Conservation (phyloP, 495 filamentous ascomycete genomes). For the Aspergillus nanangensis region DNA sequence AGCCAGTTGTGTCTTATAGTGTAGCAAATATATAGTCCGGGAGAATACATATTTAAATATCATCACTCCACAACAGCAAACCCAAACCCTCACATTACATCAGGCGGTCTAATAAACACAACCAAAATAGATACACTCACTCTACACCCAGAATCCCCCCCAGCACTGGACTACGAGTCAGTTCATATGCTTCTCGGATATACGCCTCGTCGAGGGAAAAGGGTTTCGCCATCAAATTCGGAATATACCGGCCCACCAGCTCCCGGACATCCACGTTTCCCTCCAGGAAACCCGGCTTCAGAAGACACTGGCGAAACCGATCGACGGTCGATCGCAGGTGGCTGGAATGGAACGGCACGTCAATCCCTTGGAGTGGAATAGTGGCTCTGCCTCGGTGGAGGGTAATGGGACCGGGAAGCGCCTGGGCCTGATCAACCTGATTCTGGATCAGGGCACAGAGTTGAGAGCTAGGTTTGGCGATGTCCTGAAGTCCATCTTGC, state of each 20-base stretch:
- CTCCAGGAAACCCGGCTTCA: slow-evolving; percentile 23
- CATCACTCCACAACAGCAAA: too few relatives aligned
- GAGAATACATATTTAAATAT: too few relatives aligned
- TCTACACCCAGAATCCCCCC: slow-evolving; percentile 8
- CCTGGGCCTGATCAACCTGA: slow-evolving; percentile 1
- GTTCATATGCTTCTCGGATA: slow-evolving; percentile 81
- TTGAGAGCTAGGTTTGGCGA: not conserved
- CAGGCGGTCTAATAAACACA: not conserved
- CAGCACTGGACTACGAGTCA: slow-evolving; percentile 47
- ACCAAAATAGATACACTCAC: not conserved
- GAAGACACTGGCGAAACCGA: slow-evolving; percentile 24
- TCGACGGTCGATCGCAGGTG: slow-evolving; percentile 25
- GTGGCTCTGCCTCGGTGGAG: slow-evolving; percentile 25
- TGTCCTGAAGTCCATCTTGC: slow-evolving; percentile 1
- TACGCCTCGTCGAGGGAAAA: slow-evolving; percentile 77
- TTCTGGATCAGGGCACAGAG: slow-evolving; percentile 1
- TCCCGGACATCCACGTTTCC: slow-evolving; percentile 18
- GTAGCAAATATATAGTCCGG: too few relatives aligned
- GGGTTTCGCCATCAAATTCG: slow-evolving; percentile 31
- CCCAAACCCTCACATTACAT: too few relatives aligned
- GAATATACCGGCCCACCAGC: slow-evolving; percentile 24
- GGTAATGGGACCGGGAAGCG: slow-evolving; percentile 14
- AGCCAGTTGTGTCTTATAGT: too few relatives aligned
- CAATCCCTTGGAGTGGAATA: slow-evolving; percentile 36
- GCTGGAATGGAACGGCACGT: slow-evolving; percentile 40